Percentiles rank a stretch among this genome's conserved stretches.
These are phyloP conservation scores for Martiniozyma abietophila DNA, from an alignment of 805 yeast genomes.

Conservation along the genomic window DNA sequence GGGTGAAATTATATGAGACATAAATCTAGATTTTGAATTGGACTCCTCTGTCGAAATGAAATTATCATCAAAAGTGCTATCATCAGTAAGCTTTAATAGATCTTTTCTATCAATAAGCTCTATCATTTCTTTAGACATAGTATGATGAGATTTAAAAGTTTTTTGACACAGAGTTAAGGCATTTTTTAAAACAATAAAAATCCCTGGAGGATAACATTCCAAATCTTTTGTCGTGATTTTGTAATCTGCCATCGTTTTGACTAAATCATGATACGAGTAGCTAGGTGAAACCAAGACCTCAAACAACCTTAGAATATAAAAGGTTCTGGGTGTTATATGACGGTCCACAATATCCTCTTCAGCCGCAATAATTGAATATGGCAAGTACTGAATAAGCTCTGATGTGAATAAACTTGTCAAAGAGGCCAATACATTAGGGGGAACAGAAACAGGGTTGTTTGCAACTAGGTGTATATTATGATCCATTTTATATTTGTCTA, in stretches of 20 bases:
- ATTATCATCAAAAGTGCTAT: not conserved
- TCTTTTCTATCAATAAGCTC: constrained; percentile 64
- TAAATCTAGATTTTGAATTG: constrained; percentile 17
- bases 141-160: constrained; percentile 41
- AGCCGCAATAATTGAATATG: constrained; percentile 59
- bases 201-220: constrained; percentile 67
- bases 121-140: constrained; percentile 29
- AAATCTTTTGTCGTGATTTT: constrained; percentile 42
- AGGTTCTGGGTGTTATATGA: constrained; percentile 57
- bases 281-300: constrained; percentile 51
- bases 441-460: constrained; percentile 39
- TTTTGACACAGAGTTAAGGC: constrained; percentile 46
- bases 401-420: constrained; percentile 40
- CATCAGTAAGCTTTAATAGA: constrained; percentile 27
- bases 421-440: constrained; percentile 53
- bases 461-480: constrained; percentile 30
- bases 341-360: constrained; percentile 52
- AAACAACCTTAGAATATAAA: constrained; percentile 47
- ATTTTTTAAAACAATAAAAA: constrained; percentile 58
- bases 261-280: constrained; percentile 43
- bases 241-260: constrained; percentile 52
- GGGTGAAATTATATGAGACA: constrained; percentile 28
- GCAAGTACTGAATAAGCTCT: constrained; percentile 45
- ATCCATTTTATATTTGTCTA: constrained; percentile 29
- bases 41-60: not conserved